Base-by-base conservation (phyloP, 2,329 filamentous ascomycete genomes). In the Basipetospora chlamydospora region DNA sequence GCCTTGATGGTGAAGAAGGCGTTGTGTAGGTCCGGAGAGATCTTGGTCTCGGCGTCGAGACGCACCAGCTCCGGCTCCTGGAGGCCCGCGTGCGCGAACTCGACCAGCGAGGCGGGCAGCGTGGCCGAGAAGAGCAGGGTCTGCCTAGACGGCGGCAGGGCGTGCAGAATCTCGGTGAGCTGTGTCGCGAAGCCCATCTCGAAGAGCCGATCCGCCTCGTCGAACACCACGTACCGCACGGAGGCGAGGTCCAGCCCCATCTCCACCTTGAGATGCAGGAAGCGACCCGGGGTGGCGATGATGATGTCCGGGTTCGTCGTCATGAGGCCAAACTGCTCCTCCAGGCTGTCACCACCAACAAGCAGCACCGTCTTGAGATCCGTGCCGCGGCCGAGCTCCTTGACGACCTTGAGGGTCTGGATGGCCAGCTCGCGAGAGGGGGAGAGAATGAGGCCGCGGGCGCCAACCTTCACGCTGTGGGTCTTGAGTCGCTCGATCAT, bases 151-250 rank as follows among this genome's bases (percentile, higher is more conserved):
- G 73, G 64, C 1, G 92, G 90, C 12, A 98, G 63, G 0, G 86
- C 82, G 51, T 94, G 77, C 35, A 98, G 63, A 64, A 96, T 96
- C 54, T 98, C 90, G 1, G 82, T 80, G 46, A 98, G 64, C 52
- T 98, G 90, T 3, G 83, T 77, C 4, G 87, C 86, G 53, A 98
- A 98, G 47, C 90, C 92, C 88, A 98, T 95, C 54, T 98, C 90
- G 57, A 98, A 98, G 15, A 98, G 66, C 37, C 90, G 74, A 66
- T 98, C 90, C 2, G 90, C 90, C 57, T 98, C 90, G 53, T 98
- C 90, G 44, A 98, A 98, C 7, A 98, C 90, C 17, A 94, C 84
- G 50, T 98, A 98, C 47, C 76, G 73, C 42, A 98, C 79, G 4
- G 85, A 93, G 1, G 80, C 85, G n/a, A 98, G 62, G 50, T 95